Evolutionary conservation across 2,329 filamentous ascomycete genomes (phyloP), one percentile per base, ranked within the genome.

Genomic region (Westerdykella sp.): DNA sequence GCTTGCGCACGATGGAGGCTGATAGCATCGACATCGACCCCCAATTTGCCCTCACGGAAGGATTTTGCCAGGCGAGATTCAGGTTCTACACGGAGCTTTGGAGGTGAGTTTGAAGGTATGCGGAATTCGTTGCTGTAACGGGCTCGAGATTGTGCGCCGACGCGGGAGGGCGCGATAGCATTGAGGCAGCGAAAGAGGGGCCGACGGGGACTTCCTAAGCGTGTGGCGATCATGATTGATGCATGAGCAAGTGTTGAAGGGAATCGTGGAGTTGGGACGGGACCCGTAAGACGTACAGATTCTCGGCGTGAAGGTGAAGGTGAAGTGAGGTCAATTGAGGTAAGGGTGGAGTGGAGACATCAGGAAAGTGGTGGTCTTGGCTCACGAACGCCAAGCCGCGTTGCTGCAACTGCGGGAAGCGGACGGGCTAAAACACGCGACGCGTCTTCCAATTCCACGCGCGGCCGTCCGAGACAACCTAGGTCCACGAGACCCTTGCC

Each of bases 1-100:
- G 55, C 55, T 32, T 67, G 56, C 6, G 53, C 56, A 38, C 65
- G 63, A 45, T 67, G 64, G 5, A 65, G 39, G 1, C 62, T 64
- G 38, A 67, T 52, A 15, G 55, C 45, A 41, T 68, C 59, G 39
- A 56, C 49, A 37, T 57, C 54, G 25, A 28, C 25, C 4, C 25
- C 25, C 25, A 28, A 28, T 9, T 9, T 28, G 11, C 25, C 25
- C 11, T 28, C 25, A 21, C 18, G 13, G 21, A 39, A 44, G 34
- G 42, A 46, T 37, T 38, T 32, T 22, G 44, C 43, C 25, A 28
- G 25, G 25, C 25, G 25, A 7, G 25, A 28, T 28, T 42, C 46
- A 36, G 52, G 46, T 21, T 53, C 35, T 30, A 43, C 42, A 21
- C 41, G 44, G 39, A 51, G 44, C 16, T 53, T 40, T 39, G 51